Base-by-base conservation (phyloP, 2,329 filamentous ascomycete genomes). In the Zarea fungicola region DNA sequence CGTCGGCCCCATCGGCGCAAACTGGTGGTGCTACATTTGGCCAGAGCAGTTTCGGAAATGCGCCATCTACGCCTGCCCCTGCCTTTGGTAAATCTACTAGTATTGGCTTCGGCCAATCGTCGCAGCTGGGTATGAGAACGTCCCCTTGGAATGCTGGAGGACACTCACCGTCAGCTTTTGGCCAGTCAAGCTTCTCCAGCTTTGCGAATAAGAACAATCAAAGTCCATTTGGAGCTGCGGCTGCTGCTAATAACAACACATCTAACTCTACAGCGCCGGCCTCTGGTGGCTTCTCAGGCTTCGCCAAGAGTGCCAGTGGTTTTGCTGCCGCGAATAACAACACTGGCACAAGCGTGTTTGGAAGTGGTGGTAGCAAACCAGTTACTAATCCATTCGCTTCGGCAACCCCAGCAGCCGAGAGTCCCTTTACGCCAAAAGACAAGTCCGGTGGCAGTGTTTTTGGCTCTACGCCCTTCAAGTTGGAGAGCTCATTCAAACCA, bases 401-500 rank as follows among this genome's bases (percentile, higher is more conserved):
- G 9, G 57, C 56, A 21, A 58, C 59, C 10, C 61, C 58, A 10
- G 57, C 59, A 5, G 36, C 44, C 5, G 37, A 36, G n/a, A 47
- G 26, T 32, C 42, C 49, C 6, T 51, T 51, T 28, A 42, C 43
- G 13, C 39, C 49, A 42, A 53, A 62, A 43, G 58, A 61, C 16
- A 62, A 65, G 26, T 49, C 65, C 41, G 29, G 61, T 48, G 28
- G 65, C 62, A 58, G 49, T 43, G 62, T 53, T 7, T 76, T 80
- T 58, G 74, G 72, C 22, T 73, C 73, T n/a, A 66, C 70, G 14
- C 75, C 78, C 1, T 89, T 89, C 67, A 84, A 85, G 56, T 70
- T 89, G 14, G 76, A 77, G 32, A 83, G 80, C 25, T 83, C 79
- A 2, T 89, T 89, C 67, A 81, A 83, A 58, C 73, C 75, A 8